phyloP scores from a whole-genome alignment of 2,329 filamentous ascomycete species.

The Chaetomium strumarium region DNA sequence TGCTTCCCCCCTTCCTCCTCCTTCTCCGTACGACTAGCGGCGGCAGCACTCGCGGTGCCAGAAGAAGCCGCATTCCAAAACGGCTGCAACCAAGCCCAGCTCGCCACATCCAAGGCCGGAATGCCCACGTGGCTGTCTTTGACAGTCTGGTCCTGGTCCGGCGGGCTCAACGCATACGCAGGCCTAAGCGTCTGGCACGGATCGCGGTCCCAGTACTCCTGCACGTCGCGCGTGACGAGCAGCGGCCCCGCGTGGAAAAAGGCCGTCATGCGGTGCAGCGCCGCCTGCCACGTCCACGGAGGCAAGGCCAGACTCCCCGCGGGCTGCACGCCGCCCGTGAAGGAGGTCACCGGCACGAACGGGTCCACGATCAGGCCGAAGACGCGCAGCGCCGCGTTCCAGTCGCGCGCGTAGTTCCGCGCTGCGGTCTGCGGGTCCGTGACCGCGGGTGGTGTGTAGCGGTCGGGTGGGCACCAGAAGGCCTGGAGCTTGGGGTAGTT shows the following conservation, averaged over 20 bases:
- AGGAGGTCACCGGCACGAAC: conserved; percentile 33
- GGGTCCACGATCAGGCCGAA: conserved; percentile 6
- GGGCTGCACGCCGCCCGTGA: conserved; percentile 31
- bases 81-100: conserved; percentile 34
- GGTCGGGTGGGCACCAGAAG: too few species aligned
- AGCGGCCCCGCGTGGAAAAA: conserved; percentile 37
- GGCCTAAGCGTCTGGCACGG: neutral
- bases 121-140: conserved; percentile 15
- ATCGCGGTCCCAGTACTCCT: conserved; percentile 2
- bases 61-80: conserved; percentile 13
- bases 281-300: conserved; percentile 34
- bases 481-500: too few species aligned
- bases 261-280: conserved; percentile 34
- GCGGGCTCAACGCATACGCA: too few species aligned
- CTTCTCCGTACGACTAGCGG: neutral
- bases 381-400: neutral
- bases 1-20: neutral
- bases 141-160: neutral
- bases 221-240: conserved; percentile 25
- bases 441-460: too few species aligned
- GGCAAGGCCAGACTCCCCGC: conserved; percentile 27
- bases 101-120: conserved; percentile 20
- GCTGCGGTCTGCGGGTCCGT: too few species aligned
- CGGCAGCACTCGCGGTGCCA: neutral
- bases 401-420: too few species aligned